Percentiles rank a stretch among this genome's conserved stretches.
These are phyloP conservation scores for Fusarium sp. DNA, from an alignment of 2,329 filamentous ascomycete genomes.

Conservation along the genomic window DNA sequence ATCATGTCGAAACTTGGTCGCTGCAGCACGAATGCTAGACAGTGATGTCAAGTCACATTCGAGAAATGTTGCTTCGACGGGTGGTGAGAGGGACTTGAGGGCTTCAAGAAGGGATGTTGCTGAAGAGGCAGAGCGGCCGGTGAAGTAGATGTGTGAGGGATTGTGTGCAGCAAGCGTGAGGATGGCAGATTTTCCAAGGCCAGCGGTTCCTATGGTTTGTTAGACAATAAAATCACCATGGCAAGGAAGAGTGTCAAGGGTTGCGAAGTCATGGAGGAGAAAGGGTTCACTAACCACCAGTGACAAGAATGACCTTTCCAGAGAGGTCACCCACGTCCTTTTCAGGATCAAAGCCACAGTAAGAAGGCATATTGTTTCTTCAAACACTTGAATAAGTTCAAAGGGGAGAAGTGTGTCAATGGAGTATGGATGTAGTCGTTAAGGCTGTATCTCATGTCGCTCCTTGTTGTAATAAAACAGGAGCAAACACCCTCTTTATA, in stretches of 20 bases:
- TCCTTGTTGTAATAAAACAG: not conserved
- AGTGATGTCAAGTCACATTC: conserved; percentile 62
- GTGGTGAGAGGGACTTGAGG: conserved; percentile 24
- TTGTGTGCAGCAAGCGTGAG: conserved; percentile 51
- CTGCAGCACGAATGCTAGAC: conserved; percentile 57
- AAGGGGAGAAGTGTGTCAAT: not conserved
- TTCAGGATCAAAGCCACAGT: conserved; percentile 48
- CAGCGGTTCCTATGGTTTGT: conserved; percentile 47
- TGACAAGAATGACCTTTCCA: conserved; percentile 62
- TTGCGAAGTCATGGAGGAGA: not conserved
- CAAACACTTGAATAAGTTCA: not conserved
- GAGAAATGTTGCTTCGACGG: conserved; percentile 46
- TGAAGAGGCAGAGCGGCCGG: conserved; percentile 58
- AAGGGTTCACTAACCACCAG: conserved; percentile 53
- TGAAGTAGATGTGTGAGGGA: conserved; percentile 65
- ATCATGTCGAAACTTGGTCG: conserved; percentile 51
- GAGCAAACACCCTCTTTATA: not conserved
- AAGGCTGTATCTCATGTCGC: not conserved
- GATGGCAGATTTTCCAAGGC: conserved; percentile 43
- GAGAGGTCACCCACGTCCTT: conserved; percentile 56
- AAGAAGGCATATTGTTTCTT: conserved; percentile 13
- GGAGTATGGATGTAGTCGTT: not conserved
- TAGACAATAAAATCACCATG: not conserved
- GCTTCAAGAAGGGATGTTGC: conserved; percentile 56
- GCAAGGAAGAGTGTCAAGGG: not conserved